phyloP scores from a whole-genome alignment of 495 filamentous ascomycete genomes.

The Glarea lozoyensis region DNA sequence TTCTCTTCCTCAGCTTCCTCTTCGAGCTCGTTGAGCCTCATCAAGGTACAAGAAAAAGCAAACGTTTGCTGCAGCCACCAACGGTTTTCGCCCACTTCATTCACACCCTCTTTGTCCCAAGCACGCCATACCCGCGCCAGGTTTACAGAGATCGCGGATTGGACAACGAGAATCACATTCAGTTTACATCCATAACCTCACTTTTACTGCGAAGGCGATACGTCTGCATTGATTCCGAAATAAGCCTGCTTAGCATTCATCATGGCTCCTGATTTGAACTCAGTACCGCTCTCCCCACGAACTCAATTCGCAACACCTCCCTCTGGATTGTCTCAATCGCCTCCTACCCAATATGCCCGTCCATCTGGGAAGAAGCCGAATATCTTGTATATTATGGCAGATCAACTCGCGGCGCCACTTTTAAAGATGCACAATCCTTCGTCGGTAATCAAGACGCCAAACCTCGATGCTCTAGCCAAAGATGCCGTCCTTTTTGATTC shows the following conservation, averaged over 20 bases:
- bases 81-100: too few relatives aligned
- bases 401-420: constrained; percentile 80
- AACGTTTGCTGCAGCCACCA: too few relatives aligned
- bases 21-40: too few relatives aligned
- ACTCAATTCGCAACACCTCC: constrained; percentile 11
- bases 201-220: background rate
- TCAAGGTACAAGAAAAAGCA: too few relatives aligned
- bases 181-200: background rate
- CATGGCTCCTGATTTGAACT: constrained; percentile 50
- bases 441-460: constrained; percentile 77
- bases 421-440: constrained; percentile 74
- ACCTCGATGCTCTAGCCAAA: constrained; percentile 71
- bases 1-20: too few relatives aligned
- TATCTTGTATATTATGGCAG: constrained; percentile 85
- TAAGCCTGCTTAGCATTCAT: background rate
- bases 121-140: background rate
- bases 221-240: background rate
- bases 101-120: background rate
- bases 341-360: constrained; percentile 3
- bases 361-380: constrained; percentile 44
- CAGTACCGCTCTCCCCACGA: constrained; percentile 31
- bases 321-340: constrained; percentile 10
- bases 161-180: background rate
- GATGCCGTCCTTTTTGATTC: constrained; percentile 77
- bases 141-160: background rate